Base-by-base conservation (phyloP, 73 alveolate genomes). In the Breviolum minutum region DNA sequence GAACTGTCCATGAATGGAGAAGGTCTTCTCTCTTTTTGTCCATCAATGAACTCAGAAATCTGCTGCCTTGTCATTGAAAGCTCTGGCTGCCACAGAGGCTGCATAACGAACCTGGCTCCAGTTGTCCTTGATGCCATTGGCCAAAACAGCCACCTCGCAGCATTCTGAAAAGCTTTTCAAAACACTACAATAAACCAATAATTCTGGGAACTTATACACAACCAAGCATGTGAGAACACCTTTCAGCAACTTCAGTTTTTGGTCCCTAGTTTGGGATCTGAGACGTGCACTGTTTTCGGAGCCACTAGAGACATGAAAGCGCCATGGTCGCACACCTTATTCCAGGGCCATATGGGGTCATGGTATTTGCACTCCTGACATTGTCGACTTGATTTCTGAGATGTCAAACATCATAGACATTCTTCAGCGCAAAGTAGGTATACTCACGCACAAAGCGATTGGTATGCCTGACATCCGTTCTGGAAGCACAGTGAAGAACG, bases 81-180 rank as follows among this genome's bases (percentile, higher is more conserved):
- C 99, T 48, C 99, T 84, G 22, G 99, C 98, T 19, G 99, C 99
- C 70, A 80, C 81, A 12, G 99, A 98, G 30, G 99, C 99, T 10
- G 99, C 98, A 68, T 90, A 99, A n/a, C 99, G 98, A 74, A 99
- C 98, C 91, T 99, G 99, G 88, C 99, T 97, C 99, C 99, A 99
- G 86, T 98, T 99, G 95, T 99, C 99, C 77, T 99, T 96, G 85
- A 99, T 95, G 86, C 99, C 99, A 24, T 27, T 40, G 24, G 99
- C 96, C n/a, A 86, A 79, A 87, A 89, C 62, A 17, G 69, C 26
- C 16, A 87, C 95, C 95, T 87, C 22, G 32, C 7, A 24, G 32
- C 22, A 7, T 13, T 22, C 17, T 22, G 77, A 68, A 68, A 17
- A 2, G 77, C n/a, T 22, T 22, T 68, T 17, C 77, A 17, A 22